Evolutionary conservation across 495 filamentous ascomycete species (phyloP).

Genomic region (Astrocystis sublimbata): DNA sequence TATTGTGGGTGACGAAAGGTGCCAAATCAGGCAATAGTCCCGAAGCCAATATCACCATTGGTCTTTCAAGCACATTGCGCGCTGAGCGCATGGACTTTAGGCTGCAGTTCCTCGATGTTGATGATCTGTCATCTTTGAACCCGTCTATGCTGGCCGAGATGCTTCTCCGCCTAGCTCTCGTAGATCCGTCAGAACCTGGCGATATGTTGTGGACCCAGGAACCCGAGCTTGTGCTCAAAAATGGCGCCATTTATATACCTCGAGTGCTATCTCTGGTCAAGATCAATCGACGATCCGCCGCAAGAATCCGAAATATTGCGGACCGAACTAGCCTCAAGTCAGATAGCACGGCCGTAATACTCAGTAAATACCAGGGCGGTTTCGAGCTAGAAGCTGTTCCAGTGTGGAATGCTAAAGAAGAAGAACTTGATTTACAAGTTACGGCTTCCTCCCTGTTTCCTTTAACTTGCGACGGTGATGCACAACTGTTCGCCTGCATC

Average conservation of each 20-base stretch:
- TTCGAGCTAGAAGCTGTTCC: background rate
- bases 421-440: background rate
- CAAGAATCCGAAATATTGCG: background rate
- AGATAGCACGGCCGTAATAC: background rate
- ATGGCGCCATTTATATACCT: background rate
- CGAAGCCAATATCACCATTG: background rate
- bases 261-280: background rate
- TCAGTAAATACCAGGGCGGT: background rate
- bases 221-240: background rate
- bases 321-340: background rate
- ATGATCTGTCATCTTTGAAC: background rate
- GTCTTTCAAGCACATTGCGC: background rate
- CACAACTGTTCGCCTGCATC: background rate
- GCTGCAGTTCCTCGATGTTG: conserved; percentile 10
- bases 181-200: background rate
- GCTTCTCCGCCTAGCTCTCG: background rate
- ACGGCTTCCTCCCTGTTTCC: background rate
- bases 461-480: background rate
- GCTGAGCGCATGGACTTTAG: background rate
- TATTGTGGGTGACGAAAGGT: conserved; percentile 22
- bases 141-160: background rate
- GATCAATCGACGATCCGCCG: background rate
- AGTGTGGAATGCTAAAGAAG: background rate
- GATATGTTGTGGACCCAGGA: conserved; percentile 2
- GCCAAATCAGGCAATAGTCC: background rate